phyloP scores from a whole-genome alignment of 148 eudicot genomes.

The Amaranthus hypochondriacus region DNA sequence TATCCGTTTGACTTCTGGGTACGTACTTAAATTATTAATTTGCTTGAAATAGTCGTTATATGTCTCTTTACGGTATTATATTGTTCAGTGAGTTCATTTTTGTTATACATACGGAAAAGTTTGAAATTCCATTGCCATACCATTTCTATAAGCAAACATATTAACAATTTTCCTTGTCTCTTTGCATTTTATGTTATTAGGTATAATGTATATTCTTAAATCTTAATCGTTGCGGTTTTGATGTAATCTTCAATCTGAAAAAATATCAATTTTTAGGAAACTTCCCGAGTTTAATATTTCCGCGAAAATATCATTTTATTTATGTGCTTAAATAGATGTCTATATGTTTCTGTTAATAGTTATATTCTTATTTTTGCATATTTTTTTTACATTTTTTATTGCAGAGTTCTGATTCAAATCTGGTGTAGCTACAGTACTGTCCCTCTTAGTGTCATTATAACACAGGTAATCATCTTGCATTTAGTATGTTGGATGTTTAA shows the following conservation, averaged over 20 bases:
- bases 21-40: conserved; percentile 19
- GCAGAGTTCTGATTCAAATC: conserved; percentile 88
- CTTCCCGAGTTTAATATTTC: not conserved
- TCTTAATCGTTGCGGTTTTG: too few relatives aligned
- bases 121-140: not conserved
- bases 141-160: too few relatives aligned
- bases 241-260: too few relatives aligned
- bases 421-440: conserved; percentile 99
- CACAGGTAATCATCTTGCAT: conserved; percentile 49
- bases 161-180: not conserved
- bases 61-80: not conserved
- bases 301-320: not conserved
- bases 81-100: not conserved
- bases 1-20: conserved; percentile 77
- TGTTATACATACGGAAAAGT: not conserved
- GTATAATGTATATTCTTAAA: too few relatives aligned
- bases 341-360: not conserved
- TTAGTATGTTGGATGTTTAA: not conserved
- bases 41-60: not conserved
- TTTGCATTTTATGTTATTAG: too few relatives aligned
- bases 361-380: not conserved
- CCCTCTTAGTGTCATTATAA: conserved; percentile 78
- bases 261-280: too few relatives aligned
- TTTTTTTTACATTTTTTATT: conserved; percentile 8
- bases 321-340: not conserved